Evolutionary conservation across 345 rosid species (phyloP).

Genomic region (Aethionema arabicum): DNA sequence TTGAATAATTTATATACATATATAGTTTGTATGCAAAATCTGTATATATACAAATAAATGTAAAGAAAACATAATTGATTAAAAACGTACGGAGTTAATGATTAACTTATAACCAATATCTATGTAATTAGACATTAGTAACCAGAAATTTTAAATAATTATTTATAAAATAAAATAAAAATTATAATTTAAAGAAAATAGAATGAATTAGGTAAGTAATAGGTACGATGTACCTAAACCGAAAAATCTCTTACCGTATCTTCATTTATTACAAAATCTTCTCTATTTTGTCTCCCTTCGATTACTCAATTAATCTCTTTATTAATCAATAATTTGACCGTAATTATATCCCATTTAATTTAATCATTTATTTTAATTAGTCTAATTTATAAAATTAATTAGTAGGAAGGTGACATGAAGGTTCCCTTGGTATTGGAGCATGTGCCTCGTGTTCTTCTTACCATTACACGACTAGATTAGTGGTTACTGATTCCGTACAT

Average conservation of each 20-base stretch:
- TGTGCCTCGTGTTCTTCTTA: constrained; percentile 42
- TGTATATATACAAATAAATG: too few species aligned
- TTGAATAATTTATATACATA: too few species aligned
- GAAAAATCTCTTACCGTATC: constrained; percentile 43
- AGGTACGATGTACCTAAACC: constrained; percentile 63
- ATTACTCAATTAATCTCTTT: not conserved
- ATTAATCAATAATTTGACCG: constrained; percentile 25
- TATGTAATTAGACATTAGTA: too few species aligned
- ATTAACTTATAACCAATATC: too few species aligned
- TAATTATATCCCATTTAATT: constrained; percentile 12
- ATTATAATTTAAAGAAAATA: not conserved
- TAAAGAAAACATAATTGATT: too few species aligned
- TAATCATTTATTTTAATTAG: constrained; percentile 3
- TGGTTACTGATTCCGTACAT: constrained; percentile 48
- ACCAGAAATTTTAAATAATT: too few species aligned
- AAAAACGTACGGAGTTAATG: too few species aligned
- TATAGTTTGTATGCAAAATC: too few species aligned
- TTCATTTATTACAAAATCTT: constrained; percentile 27
- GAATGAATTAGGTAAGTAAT: constrained; percentile 35
- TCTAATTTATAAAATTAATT: constrained; percentile 1
- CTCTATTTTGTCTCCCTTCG: constrained; percentile 19
- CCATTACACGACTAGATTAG: constrained; percentile 28
- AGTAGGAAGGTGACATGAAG: constrained; percentile 51
- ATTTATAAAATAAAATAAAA: not conserved
- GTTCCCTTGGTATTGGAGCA: constrained; percentile 34